A percentile compares a stretch with the other conserved stretches of the same genome.
Conservation (phyloP, 2,329 filamentous ascomycete species). For the Hymenoscyphus scutula region DNA sequence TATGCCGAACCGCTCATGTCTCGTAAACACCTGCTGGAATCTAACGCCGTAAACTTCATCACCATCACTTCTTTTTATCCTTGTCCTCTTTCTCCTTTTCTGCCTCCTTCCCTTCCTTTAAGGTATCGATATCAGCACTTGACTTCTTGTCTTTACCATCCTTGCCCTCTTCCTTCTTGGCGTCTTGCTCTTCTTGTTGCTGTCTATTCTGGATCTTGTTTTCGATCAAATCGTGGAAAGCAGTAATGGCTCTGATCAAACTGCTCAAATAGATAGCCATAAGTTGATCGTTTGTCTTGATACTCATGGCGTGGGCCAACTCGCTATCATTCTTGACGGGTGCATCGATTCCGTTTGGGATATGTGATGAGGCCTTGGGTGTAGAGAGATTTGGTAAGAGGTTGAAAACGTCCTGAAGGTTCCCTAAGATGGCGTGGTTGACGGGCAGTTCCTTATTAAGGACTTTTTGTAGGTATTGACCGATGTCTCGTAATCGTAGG, state of each 20-base stretch:
- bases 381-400: slow-evolving; percentile 93
- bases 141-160: slow-evolving; percentile 66
- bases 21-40: slow-evolving; percentile 27
- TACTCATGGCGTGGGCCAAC: slow-evolving; percentile 91
- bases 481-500: slow-evolving; percentile 90
- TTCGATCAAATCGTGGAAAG: slow-evolving; percentile 98
- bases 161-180: slow-evolving; percentile 62
- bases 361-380: slow-evolving; percentile 63
- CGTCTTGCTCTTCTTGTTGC: slow-evolving; percentile 92
- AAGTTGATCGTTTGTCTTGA: slow-evolving; percentile 98
- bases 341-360: slow-evolving; percentile 44
- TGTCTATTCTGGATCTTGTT: slow-evolving; percentile 99
- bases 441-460: slow-evolving; percentile 88
- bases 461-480: slow-evolving; percentile 92
- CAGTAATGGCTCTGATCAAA: slow-evolving; percentile 94
- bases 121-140: slow-evolving; percentile 51
- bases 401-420: slow-evolving; percentile 99
- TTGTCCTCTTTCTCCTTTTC: slow-evolving; percentile 56
- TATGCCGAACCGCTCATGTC: slow-evolving; percentile 26
- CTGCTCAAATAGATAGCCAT: slow-evolving; percentile 98
- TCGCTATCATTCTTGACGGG: slow-evolving; percentile 67
- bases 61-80: slow-evolving; percentile 45
- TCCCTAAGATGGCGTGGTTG: slow-evolving; percentile 95
- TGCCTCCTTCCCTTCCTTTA: slow-evolving; percentile 42
- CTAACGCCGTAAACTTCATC: slow-evolving; percentile 22